phyloP scores from a whole-genome alignment of 768 basidiomycete genomes.

The Roridomyces roridus region DNA sequence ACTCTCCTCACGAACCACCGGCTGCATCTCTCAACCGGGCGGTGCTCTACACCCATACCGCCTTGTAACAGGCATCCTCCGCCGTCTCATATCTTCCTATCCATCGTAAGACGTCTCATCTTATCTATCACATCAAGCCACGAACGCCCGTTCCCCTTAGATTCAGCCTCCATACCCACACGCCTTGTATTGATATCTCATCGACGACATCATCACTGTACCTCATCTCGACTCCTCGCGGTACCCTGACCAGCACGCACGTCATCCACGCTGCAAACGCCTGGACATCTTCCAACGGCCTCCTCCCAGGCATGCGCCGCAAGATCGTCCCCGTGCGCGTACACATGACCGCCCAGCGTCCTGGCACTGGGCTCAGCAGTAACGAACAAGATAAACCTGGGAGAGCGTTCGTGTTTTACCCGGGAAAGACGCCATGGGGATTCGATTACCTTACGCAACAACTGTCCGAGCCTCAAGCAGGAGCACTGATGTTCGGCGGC shows the following conservation, averaged over 20 bases:
- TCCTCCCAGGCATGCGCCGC: conserved; percentile 65
- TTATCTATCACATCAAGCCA: neutral
- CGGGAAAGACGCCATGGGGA: conserved; percentile 39
- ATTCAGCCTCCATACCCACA: conserved; percentile 63
- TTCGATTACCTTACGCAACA: conserved; percentile 79
- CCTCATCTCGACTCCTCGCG: conserved; percentile 65
- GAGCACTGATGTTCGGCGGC: conserved; percentile 74
- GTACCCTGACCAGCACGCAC: conserved; percentile 60
- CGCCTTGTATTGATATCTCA: conserved; percentile 63
- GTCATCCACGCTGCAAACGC: conserved; percentile 88
- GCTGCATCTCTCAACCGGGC: conserved; percentile 58
- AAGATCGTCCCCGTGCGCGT: conserved; percentile 68
- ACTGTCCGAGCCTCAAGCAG: conserved; percentile 34
- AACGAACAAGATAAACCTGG: conserved; percentile 27
- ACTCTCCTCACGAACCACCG: conserved; percentile 50
- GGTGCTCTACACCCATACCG: conserved; percentile 77
- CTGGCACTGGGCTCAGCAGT: conserved; percentile 42
- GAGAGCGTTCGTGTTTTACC: conserved; percentile 66
- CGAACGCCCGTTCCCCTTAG: neutral
- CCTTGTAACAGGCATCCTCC: conserved; percentile 64
- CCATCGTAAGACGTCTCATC: conserved; percentile 35
- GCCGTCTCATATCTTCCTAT: conserved; percentile 57
- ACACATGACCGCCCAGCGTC: conserved; percentile 70
- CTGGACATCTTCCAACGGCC: conserved; percentile 76
- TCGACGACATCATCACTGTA: conserved; percentile 44